Conservation (phyloP, 352 stramenopile species). For the Phytophthora hybrid region DNA sequence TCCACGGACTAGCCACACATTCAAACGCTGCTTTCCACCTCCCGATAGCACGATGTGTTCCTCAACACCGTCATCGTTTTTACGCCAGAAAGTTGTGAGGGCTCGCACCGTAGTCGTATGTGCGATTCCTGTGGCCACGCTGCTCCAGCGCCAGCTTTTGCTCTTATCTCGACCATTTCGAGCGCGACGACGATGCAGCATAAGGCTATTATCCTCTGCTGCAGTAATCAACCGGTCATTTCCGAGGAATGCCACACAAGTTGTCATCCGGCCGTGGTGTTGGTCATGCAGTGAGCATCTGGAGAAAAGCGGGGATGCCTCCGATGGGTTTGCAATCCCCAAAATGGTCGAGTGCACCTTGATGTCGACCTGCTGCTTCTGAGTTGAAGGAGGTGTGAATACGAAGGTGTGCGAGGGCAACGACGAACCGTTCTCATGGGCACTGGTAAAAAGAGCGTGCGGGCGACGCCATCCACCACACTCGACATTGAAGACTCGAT, state of each 20-base stretch:
- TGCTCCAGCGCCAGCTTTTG: slow-evolving; percentile 43
- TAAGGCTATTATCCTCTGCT: slow-evolving; percentile 85
- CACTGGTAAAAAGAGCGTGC: slow-evolving; percentile 55
- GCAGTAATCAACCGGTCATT: slow-evolving; percentile 65
- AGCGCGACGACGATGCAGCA: slow-evolving; percentile 58
- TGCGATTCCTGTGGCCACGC: slow-evolving; percentile 64
- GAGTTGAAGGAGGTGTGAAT: slow-evolving; percentile 66
- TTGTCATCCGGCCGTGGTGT: slow-evolving; percentile 82
- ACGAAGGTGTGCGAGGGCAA: slow-evolving; percentile 70
- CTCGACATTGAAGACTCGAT: slow-evolving; percentile 79
- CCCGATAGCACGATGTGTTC: slow-evolving; percentile 73
- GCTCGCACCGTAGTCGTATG: slow-evolving; percentile 88
- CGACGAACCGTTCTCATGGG: slow-evolving; percentile 22
- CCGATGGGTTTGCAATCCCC: not conserved
- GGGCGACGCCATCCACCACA: slow-evolving; percentile 87
- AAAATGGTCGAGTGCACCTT: slow-evolving; percentile 74
- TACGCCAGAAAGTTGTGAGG: slow-evolving; percentile 56
- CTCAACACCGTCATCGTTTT: slow-evolving; percentile 9
- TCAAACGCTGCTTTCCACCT: slow-evolving; percentile 85
- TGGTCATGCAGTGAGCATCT: slow-evolving; percentile 68
- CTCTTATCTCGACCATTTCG: slow-evolving; percentile 8
- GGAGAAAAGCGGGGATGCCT: slow-evolving; percentile 25
- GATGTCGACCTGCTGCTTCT: slow-evolving; percentile 61
- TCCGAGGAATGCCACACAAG: slow-evolving; percentile 60
- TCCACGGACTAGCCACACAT: slow-evolving; percentile 68